Conservation (phyloP, 352 stramenopile genomes). For the Globisporangium nodosum region DNA sequence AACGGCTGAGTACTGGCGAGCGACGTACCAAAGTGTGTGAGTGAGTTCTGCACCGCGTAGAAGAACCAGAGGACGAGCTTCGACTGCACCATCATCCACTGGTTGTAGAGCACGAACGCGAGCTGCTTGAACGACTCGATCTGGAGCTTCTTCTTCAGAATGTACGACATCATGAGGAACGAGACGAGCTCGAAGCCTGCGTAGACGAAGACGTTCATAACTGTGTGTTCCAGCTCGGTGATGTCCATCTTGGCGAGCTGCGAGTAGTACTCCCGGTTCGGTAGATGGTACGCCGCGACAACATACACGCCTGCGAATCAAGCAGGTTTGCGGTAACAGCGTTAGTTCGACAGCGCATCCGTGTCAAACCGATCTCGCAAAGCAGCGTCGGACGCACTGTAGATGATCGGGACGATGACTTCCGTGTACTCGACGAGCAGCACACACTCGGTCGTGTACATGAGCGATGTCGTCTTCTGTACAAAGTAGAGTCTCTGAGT, state of each 20-base stretch:
- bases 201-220: constrained; percentile 33
- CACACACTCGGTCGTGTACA: constrained; percentile 5
- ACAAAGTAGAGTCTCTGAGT: constrained; percentile 1
- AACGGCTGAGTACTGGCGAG: too few species aligned
- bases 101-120: constrained; percentile 23
- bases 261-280: constrained; percentile 30
- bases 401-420: constrained; percentile 7
- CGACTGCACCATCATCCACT: constrained; percentile 19
- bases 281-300: constrained; percentile 19
- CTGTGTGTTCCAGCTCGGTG: constrained; percentile 11
- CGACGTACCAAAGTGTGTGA: constrained; percentile 21
- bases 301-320: constrained; percentile 20
- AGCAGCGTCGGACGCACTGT: not conserved
- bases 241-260: constrained; percentile 15
- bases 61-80: constrained; percentile 20
- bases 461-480: not conserved
- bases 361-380: too few species aligned
- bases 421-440: constrained; percentile 8
- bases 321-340: too few species aligned
- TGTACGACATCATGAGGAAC: constrained; percentile 19
- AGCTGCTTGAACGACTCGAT: constrained; percentile 24
- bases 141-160: constrained; percentile 19
- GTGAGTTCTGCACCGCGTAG: constrained; percentile 16
- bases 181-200: constrained; percentile 27
- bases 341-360: too few species aligned